Percentiles rank a stretch among this genome's conserved stretches.
Evolutionary conservation across 2,329 filamentous ascomycete genomes (phyloP).

Genomic region (Colletotrichum liriopes): DNA sequence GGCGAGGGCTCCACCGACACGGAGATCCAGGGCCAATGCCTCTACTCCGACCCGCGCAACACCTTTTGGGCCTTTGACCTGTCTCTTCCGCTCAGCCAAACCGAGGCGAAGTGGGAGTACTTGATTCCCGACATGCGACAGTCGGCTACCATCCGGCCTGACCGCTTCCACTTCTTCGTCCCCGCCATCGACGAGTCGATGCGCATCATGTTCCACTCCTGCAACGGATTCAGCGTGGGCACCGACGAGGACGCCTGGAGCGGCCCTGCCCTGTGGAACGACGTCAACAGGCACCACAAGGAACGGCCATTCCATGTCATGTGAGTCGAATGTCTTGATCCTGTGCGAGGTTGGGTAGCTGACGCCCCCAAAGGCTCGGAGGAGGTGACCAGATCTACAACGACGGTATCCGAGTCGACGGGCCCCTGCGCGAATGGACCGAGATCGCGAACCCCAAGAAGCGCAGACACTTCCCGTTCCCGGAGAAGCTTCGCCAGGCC

Average conservation of each 20-base stretch:
- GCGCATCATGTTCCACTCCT: conserved; percentile 99
- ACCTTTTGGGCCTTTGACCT: conserved; percentile 97
- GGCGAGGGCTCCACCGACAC: conserved; percentile 46
- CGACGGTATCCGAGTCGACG: conserved; percentile 88
- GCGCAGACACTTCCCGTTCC: conserved; percentile 84
- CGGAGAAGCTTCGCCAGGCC: conserved; percentile 82
- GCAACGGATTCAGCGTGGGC: conserved; percentile 94
- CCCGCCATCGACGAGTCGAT: conserved; percentile 88
- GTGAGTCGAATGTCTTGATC: conserved; percentile 54
- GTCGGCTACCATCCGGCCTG: conserved; percentile 69
- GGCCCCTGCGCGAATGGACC: conserved; percentile 87
- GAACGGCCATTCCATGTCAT: conserved; percentile 93
- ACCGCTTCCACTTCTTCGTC: conserved; percentile 84
- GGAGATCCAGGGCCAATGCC: conserved; percentile 66
- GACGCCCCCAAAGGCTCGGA: conserved; percentile 75
- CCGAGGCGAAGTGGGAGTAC: conserved; percentile 86
- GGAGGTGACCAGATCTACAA: conserved; percentile 98
- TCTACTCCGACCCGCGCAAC: conserved; percentile 77
- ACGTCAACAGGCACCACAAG: conserved; percentile 87
- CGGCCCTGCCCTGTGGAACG: conserved; percentile 95
- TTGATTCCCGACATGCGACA: conserved; percentile 77
- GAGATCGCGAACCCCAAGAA: conserved; percentile 86
- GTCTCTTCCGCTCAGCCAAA: conserved; percentile 79
- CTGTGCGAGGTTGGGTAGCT: conserved; percentile 37
- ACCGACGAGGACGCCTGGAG: conserved; percentile 90